A percentile compares a stretch with the other conserved stretches of the same genome.
phyloP scores from a whole-genome alignment of 306 rosid species.

The Trifolium subterraneum region DNA sequence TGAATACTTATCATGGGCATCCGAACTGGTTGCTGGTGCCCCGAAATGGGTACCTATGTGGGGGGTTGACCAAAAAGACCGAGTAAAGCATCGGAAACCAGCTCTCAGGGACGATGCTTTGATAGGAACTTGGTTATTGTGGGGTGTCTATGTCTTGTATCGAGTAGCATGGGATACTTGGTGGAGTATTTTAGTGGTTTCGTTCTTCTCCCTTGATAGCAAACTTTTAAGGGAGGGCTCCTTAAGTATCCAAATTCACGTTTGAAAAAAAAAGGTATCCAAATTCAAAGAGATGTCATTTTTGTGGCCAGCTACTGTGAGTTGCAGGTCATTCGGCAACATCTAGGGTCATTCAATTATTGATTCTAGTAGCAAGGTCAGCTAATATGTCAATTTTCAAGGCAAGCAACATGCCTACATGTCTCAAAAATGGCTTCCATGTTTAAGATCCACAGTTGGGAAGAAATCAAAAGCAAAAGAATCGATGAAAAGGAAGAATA shows the following conservation, averaged over 20 bases:
- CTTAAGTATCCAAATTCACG: background rate
- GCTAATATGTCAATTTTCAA: too few relatives aligned
- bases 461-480: slow-evolving; percentile 49
- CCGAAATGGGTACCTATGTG: background rate
- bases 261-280: background rate
- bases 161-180: background rate
- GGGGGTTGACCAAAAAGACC: background rate
- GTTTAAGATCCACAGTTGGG: slow-evolving; percentile 21
- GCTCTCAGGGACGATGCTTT: background rate
- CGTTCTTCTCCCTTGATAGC: background rate
- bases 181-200: background rate
- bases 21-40: background rate
- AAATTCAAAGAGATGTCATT: slow-evolving; percentile 2
- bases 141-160: too few relatives aligned
- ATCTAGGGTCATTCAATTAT: slow-evolving; percentile 38
- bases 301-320: slow-evolving; percentile 2
- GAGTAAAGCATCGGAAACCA: background rate
- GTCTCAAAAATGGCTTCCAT: slow-evolving; percentile 53
- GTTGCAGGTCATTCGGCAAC: slow-evolving; percentile 32
- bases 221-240: background rate
- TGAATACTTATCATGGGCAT: background rate
- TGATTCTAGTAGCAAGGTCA: background rate
- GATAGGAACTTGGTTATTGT: background rate
- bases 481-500: slow-evolving; percentile 58
- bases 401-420: slow-evolving; percentile 33